Percentiles rank a stretch among this genome's conserved stretches.
These are phyloP conservation scores for Rhizoclosmatium sp. DNA, from an alignment of 192 early-diverging fungal species.

Conservation along the genomic window DNA sequence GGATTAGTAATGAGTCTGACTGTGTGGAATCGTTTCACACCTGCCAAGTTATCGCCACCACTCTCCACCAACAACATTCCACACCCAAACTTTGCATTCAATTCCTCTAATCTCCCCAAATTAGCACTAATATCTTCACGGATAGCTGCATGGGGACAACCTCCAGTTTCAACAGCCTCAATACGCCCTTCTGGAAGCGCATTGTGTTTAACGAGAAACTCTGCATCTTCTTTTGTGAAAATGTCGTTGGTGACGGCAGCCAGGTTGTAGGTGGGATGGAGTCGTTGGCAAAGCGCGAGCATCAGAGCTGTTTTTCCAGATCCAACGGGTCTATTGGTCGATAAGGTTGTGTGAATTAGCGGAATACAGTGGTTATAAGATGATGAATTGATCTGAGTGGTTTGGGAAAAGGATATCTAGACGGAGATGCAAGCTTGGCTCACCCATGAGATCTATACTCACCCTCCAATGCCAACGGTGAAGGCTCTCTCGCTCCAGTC, in stretches of 20 bases:
- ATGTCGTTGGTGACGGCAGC: conserved; percentile 94
- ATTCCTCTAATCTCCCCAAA: conserved; percentile 83
- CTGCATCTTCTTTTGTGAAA: conserved; percentile 95
- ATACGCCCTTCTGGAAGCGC: conserved; percentile 90
- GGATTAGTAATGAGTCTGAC: neutral
- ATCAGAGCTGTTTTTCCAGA: conserved; percentile 94
- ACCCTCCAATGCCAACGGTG: conserved; percentile 94
- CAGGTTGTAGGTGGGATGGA: conserved; percentile 83
- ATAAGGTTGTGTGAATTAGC: neutral
- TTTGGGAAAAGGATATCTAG: neutral
- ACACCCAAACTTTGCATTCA: conserved; percentile 86
- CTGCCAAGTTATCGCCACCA: conserved; percentile 93
- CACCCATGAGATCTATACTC: conserved; percentile 24
- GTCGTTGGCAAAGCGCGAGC: conserved; percentile 84
- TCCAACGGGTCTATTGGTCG: conserved; percentile 79
- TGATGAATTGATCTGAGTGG: neutral
- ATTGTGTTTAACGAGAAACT: conserved; percentile 89
- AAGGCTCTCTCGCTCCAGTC: conserved; percentile 94
- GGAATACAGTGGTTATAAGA: conserved; percentile 1
- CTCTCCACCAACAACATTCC: conserved; percentile 90
- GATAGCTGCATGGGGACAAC: conserved; percentile 95
- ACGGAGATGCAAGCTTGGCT: too few relatives aligned
- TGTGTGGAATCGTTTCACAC: conserved; percentile 24
- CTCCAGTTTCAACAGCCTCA: conserved; percentile 93
- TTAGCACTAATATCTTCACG: conserved; percentile 97